Conservation (phyloP, 169 alveolate species). For the Cryptosporidium baileyi region DNA sequence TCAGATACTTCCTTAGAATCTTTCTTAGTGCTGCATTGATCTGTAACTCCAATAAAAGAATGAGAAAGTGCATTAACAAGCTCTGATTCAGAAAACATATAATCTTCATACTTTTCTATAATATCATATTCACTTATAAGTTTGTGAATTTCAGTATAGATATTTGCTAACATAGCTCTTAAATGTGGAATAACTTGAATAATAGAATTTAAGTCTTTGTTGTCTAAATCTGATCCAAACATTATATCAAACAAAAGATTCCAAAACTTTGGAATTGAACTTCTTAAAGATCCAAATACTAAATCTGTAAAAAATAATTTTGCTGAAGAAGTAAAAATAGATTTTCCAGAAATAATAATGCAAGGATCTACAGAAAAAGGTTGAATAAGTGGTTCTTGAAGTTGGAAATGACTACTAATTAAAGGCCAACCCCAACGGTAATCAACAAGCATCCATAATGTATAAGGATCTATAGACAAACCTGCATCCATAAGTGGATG, state of each 20-base stretch:
- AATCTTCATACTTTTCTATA: not conserved
- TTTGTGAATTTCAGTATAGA: not conserved
- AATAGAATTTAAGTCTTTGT: not conserved
- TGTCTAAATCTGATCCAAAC: constrained; percentile 58
- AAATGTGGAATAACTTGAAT: constrained; percentile 20
- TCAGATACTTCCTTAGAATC: not conserved
- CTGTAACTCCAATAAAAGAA: not conserved
- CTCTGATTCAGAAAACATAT: constrained; percentile 1
- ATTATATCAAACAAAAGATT: constrained; percentile 12
- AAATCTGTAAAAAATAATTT: not conserved
- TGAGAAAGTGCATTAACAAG: not conserved
- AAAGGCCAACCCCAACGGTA: constrained; percentile 66
- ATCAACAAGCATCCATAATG: constrained; percentile 47
- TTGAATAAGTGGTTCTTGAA: constrained; percentile 32
- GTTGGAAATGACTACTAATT: constrained; percentile 12
- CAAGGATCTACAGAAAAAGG: constrained; percentile 30
- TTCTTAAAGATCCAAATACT: not conserved
- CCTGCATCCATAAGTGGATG: constrained; percentile 59
- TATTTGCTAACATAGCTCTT: not conserved
- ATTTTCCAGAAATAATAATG: constrained; percentile 13
- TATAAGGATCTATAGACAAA: constrained; percentile 7
- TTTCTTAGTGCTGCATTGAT: not conserved
- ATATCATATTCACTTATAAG: not conserved
- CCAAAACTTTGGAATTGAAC: constrained; percentile 18
- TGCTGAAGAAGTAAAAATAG: constrained; percentile 39